phyloP scores from a whole-genome alignment of 1,284 basidiomycete genomes.

The Dichomitus squalens region DNA sequence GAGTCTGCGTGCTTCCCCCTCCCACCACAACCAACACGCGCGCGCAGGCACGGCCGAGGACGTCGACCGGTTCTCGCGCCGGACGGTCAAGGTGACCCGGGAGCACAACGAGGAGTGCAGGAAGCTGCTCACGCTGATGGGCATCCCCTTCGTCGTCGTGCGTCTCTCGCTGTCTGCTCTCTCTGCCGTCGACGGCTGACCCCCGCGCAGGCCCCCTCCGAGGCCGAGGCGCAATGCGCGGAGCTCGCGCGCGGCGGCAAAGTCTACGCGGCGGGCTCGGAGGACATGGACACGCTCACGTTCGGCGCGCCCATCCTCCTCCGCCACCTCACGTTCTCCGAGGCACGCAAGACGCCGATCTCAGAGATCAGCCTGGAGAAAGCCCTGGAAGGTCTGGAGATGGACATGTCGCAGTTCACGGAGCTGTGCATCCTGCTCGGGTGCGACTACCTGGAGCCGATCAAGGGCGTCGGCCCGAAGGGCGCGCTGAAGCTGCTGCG shows the following conservation, averaged over 20 bases:
- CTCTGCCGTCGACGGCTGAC: not conserved
- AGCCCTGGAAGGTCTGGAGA: slow-evolving; percentile 86
- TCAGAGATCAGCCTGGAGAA: slow-evolving; percentile 86
- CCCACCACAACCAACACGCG: not conserved
- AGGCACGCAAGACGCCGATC: slow-evolving; percentile 98
- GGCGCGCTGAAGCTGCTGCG: slow-evolving; percentile 92
- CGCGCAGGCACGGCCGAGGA: slow-evolving; percentile 81
- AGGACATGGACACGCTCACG: slow-evolving; percentile 99
- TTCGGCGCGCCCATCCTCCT: slow-evolving; percentile 92
- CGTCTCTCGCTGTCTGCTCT: slow-evolving; percentile 29
- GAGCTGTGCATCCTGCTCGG: slow-evolving; percentile 97
- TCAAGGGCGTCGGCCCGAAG: slow-evolving; percentile 95
- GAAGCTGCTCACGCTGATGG: slow-evolving; percentile 90
- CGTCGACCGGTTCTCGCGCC: slow-evolving; percentile 86
- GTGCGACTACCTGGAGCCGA: slow-evolving; percentile 97
- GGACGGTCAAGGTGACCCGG: slow-evolving; percentile 93
- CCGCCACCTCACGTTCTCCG: slow-evolving; percentile 98
- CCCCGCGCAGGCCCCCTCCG: slow-evolving; percentile 81
- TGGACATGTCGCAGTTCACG: slow-evolving; percentile 97
- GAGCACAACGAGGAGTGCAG: slow-evolving; percentile 98
- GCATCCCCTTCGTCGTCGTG: slow-evolving; percentile 92
- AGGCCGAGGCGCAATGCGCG: slow-evolving; percentile 98
- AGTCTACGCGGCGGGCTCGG: slow-evolving; percentile 94
- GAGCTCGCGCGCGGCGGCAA: slow-evolving; percentile 95
- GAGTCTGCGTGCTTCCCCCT: not conserved